Evolutionary conservation across 805 yeast genomes (phyloP), one percentile per base, ranked within the genome.

Genomic region (Candida ponderosae): DNA sequence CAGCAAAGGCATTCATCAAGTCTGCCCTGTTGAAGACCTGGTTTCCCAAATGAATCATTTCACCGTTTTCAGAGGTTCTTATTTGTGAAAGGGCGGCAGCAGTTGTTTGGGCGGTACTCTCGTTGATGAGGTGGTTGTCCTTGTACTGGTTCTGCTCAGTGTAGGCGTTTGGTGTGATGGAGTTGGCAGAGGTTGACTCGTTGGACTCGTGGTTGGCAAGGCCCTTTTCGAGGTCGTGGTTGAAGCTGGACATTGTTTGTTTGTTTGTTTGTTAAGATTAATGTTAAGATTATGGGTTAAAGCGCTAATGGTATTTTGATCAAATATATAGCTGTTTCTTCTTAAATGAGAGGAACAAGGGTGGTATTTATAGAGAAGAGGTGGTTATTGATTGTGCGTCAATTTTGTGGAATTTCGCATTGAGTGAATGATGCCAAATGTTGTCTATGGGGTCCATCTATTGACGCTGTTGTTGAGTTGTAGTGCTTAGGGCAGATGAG

Each of bases 1-100:
- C 84, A 14, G 81, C 84, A 50, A 79, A 78, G 2, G 85, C 87
- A 26, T 64, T 63, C 45, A 75, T 56, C 44, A 81, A 69, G 39
- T 81, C 88, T 21, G 65, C 65, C 37, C 73, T 67, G 39, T 65
- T 63, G 55, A 75, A 65, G 13, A 63, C 62, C 19, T 52, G 54
- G 35, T 59, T 53, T 8, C 72, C 73, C 35, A 68, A 46, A 39
- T 62, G 66, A 33, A 68, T 46, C 31, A 51, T 45, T 29, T 62
- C 66, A 32, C 65, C 63, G 34, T 59, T 52, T n/a, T 45, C 46
- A 11, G 60, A 55, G 5, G 56, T 53, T 23, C 45, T 43, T 5
- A 53, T 43, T 35, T 43, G 17, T 14, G 24, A 17, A n/a, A 33
- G 16, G 11, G 19, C 15, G 3, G n/a, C 13, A 14, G 26, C 6